Conservation (phyloP, 169 alveolate species). For the Plasmodium reichenowi region DNA sequence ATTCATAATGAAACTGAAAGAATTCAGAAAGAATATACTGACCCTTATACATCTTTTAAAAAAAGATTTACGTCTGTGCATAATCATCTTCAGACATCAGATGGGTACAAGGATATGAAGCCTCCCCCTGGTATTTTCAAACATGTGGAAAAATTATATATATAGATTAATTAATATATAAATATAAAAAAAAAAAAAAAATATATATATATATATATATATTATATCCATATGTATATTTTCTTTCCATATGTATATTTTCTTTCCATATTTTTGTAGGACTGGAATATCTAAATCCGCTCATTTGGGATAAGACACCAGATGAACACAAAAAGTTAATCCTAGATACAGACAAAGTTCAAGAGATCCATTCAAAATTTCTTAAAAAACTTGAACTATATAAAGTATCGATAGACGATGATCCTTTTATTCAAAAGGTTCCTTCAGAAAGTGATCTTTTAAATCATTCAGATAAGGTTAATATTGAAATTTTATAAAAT, state of each 20-base stretch:
- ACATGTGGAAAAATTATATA: too few species aligned
- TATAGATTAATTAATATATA: background rate
- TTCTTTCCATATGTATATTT: background rate
- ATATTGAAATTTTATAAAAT: slow-evolving; percentile 23
- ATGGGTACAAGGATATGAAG: slow-evolving; percentile 48
- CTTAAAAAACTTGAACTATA: slow-evolving; percentile 68
- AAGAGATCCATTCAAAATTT: slow-evolving; percentile 67
- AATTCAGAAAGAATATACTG: slow-evolving; percentile 47
- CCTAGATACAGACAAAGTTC: slow-evolving; percentile 73
- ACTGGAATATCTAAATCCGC: slow-evolving; percentile 72
- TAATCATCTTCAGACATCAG: slow-evolving; percentile 28
- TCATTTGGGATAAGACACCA: slow-evolving; percentile 74
- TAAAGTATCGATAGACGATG: slow-evolving; percentile 76
- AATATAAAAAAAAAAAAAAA: background rate
- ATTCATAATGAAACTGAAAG: slow-evolving; percentile 28
- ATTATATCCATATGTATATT: background rate
- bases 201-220: background rate
- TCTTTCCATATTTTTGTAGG: slow-evolving; percentile 26
- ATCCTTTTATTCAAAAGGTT: slow-evolving; percentile 77
- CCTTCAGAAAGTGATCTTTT: slow-evolving; percentile 63
- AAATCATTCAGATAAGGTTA: slow-evolving; percentile 33
- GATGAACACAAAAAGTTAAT: slow-evolving; percentile 76
- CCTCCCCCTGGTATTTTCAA: slow-evolving; percentile 41
- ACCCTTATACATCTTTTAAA: slow-evolving; percentile 35
- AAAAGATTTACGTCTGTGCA: slow-evolving; percentile 35